Conservation (phyloP, 2,329 filamentous ascomycete species). For the Cladophialophora immunda region DNA sequence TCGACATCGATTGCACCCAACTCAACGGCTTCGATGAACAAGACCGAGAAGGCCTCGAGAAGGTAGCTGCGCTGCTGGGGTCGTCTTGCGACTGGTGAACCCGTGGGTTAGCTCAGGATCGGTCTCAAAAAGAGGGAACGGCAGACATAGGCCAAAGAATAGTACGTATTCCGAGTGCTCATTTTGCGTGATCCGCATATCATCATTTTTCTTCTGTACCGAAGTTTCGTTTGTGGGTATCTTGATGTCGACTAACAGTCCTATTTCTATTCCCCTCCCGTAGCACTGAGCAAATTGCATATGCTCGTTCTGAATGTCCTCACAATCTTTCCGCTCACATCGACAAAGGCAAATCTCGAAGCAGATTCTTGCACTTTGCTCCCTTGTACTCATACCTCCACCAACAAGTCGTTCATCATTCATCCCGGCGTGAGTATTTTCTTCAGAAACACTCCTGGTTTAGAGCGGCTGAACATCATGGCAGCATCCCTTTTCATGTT, state of each 20-base stretch:
- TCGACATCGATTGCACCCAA: slow-evolving; percentile 58
- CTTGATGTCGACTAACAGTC: neutral
- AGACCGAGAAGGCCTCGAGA: slow-evolving; percentile 54
- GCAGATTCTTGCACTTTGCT: neutral
- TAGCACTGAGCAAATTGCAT: neutral
- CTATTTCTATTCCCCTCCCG: neutral
- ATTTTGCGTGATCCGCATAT: neutral
- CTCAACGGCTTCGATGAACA: slow-evolving; percentile 54
- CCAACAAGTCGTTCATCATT: neutral
- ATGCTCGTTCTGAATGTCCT: neutral
- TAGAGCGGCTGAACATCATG: too few relatives aligned
- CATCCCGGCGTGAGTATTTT: neutral
- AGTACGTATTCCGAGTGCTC: neutral
- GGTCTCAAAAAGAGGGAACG: neutral
- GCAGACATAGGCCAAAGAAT: neutral
- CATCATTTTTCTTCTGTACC: neutral
- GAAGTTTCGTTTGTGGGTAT: slow-evolving; percentile 8
- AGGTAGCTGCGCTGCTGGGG: slow-evolving; percentile 51
- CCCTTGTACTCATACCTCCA: neutral
- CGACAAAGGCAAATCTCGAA: slow-evolving; percentile 1
- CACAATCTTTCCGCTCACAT: neutral
- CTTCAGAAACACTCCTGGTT: neutral
- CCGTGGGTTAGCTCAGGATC: neutral
- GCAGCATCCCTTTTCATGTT: slow-evolving; percentile 2
- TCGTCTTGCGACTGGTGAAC: slow-evolving; percentile 52